Evolutionary conservation across 2,329 filamentous ascomycete species (phyloP), one percentile per base, ranked within the genome.

Genomic region (Aureobasidium sp.): DNA sequence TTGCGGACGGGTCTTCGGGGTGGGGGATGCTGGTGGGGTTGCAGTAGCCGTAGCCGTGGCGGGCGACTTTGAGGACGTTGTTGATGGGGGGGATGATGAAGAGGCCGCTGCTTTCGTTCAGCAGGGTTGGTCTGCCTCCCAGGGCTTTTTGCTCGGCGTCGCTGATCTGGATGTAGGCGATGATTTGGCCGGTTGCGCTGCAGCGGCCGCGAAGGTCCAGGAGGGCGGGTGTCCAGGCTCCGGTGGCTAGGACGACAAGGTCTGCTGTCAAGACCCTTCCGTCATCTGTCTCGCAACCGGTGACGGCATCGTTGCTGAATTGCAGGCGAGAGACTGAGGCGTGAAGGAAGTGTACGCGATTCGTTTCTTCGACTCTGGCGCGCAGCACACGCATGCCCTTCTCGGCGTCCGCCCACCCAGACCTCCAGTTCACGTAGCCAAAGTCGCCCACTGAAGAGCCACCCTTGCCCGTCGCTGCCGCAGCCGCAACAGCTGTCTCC

Each of bases 321-420:
- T 75, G 58, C 5, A 79, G 69, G 21, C 71, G 71, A 45, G 70
- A 69, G 10, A 78, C 75, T 23, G 88, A 80, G 2, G 72, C 78
- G 1, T 74, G 76, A 38, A 77, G 69, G 63, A 81, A 81, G 0
- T 74, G 70, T 9, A 82, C 74, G 5, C 84, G 78, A 10, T 79
- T 77, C 8, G 81, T 80, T 9, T 74, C 77, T 38, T 79, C 77
- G 25, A 85, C 81, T 45, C 77, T 70, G 45, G 76, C 69, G 61
- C 82, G 79, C 17, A 89, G 71, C 79, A 82, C 88, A 46, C 77
- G 72, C 84, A 93, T 89, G 15, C 80, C 83, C 47, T 79, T 81
- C 63, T 85, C 86, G 0, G 90, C 89, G 69, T 95, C 82, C 2
- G 87, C 89, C 90, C 90, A 95, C 6, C 90, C 90, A 40, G 85